Conservation (phyloP, 2,329 filamentous ascomycete species). For the Fusarium xyrophilum region DNA sequence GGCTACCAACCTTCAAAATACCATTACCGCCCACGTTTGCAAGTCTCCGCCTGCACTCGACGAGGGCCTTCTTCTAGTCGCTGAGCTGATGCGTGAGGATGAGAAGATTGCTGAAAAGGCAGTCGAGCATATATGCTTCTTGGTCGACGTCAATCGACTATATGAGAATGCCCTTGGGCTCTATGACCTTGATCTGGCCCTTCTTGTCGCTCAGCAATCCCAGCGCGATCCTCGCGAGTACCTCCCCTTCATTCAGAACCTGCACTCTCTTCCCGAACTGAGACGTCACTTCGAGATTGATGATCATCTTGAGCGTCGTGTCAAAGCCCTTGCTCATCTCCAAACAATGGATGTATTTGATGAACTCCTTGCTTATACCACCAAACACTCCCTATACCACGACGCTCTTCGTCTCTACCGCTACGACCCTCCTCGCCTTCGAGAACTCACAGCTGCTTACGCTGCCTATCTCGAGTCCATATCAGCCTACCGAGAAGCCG, state of each 20-base stretch:
- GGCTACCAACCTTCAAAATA: slow-evolving; percentile 78
- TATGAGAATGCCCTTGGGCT: slow-evolving; percentile 90
- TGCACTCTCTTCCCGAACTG: slow-evolving; percentile 75
- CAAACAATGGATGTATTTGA: slow-evolving; percentile 76
- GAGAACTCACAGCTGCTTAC: slow-evolving; percentile 76
- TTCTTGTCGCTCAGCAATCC: slow-evolving; percentile 92
- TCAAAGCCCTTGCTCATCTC: slow-evolving; percentile 80
- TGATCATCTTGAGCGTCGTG: slow-evolving; percentile 77
- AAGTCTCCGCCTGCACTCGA: slow-evolving; percentile 90
- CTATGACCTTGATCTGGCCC: slow-evolving; percentile 87
- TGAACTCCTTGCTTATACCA: slow-evolving; percentile 78
- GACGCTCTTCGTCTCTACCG: slow-evolving; percentile 81
- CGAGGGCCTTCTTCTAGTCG: slow-evolving; percentile 80
- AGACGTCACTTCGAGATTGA: slow-evolving; percentile 86
- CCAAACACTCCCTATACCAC: slow-evolving; percentile 81
- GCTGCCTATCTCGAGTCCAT: slow-evolving; percentile 76
- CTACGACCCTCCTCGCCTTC: slow-evolving; percentile 74
- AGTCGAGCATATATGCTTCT: slow-evolving; percentile 96
- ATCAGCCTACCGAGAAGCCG: slow-evolving; percentile 85
- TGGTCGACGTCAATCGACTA: slow-evolving; percentile 89
- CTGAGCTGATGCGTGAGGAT: slow-evolving; percentile 72
- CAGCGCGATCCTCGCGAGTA: slow-evolving; percentile 97
- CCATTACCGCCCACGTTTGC: slow-evolving; percentile 93
- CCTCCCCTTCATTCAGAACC: slow-evolving; percentile 87
- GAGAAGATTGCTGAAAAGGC: slow-evolving; percentile 81